Evolutionary conservation across 148 eudicot genomes (phyloP).

Genomic region (Dysphania ambrosioides): DNA sequence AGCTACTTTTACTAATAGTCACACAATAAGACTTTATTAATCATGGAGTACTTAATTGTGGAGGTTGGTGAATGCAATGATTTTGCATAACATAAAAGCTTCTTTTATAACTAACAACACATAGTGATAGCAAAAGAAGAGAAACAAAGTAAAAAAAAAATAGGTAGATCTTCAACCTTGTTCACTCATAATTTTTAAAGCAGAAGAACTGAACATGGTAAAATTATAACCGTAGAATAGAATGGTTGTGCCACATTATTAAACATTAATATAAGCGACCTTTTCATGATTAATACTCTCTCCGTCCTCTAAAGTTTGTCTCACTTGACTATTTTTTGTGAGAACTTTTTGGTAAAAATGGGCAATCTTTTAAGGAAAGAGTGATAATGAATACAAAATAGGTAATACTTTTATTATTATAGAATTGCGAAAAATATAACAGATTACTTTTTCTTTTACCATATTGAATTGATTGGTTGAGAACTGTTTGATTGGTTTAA

Average conservation of each 20-base stretch:
- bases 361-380: no score
- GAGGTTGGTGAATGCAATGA: slow-evolving; percentile 13
- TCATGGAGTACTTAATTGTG: neutral
- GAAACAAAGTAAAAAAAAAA: neutral
- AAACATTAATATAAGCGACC: neutral
- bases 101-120: slow-evolving; percentile 1
- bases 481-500: neutral
- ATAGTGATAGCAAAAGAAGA: slow-evolving; percentile 6
- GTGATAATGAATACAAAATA: no score
- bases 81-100: neutral
- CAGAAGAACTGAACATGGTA: no score
- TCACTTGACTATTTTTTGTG: no score
- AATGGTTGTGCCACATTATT: neutral
- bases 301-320: no score
- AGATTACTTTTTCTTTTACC: no score
- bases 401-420: no score
- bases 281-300: no score
- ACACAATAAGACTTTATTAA: neutral
- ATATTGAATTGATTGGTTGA: neutral
- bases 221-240: neutral
- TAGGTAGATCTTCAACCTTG: neutral
- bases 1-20: neutral
- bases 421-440: no score
- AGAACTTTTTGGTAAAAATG: no score
- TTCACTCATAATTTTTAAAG: no score